Base-by-base conservation (phyloP, 306 rosid species). In the Luffa acutangula region DNA sequence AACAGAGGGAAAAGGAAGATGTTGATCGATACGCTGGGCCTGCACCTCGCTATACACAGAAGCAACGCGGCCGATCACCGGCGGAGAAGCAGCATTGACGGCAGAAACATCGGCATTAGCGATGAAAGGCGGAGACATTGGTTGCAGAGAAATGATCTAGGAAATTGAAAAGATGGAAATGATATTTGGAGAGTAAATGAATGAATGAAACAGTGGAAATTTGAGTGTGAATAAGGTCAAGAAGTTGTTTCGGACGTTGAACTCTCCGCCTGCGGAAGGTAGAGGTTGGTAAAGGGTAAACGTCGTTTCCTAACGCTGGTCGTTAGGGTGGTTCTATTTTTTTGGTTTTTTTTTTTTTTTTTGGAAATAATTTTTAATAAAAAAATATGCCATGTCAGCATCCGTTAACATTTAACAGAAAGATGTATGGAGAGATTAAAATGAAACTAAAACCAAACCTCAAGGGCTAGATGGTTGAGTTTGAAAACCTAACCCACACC, bases 1-100 rank as follows among this genome's bases (percentile, higher is more conserved):
- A 73, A 96, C 99, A 0, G 94, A 89, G 15, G 99, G 98, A 43
- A 96, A 90, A 15, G 94, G 94, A 60, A 96, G 98, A 51, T 42
- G 37, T 45, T 84, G 85, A 90, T 89, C 88, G 56, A 96, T 90
- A 64, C 99, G 99, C 58, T 71, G 20, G 57, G 76, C 83, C 89
- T 57, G 99, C 13, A 96, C 93, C 54, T 93, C 90, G 77, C 97
- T 96, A 85, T 89, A 93, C 21, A 93, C 89, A 72, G 94, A 77
- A 79, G 91, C 78, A 64, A 83, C 58, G 2, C 97, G 91, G 2
- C 11, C 11, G 57, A 13, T 71, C 1, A 11, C 1, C 20, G 76
- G 41, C 9, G 56, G 56, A 71, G 76, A 71, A 21, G 57, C 6
- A 5, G 57, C 9, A 21, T 9, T 70, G 76, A 11, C 2, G 56